A percentile compares a stretch with the other conserved stretches of the same genome.
phyloP scores from a whole-genome alignment of 2,329 filamentous ascomycete genomes.

The Ceratocystis smalleyi region DNA sequence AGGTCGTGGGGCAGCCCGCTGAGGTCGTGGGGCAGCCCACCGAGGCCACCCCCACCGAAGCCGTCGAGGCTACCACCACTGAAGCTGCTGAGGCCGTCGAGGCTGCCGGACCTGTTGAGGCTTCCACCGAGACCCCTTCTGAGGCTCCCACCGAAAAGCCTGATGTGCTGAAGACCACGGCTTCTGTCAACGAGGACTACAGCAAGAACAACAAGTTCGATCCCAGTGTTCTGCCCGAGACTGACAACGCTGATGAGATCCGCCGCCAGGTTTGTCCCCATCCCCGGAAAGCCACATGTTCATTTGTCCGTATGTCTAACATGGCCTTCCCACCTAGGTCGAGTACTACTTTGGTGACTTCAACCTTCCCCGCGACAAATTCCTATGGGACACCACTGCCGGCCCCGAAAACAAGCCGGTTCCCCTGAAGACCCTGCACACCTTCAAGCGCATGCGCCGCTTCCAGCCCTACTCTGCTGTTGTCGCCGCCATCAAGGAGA shows the following conservation, averaged over 20 bases:
- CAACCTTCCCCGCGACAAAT: conserved; percentile 79
- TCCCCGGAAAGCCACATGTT: background rate
- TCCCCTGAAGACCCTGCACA: conserved; percentile 58
- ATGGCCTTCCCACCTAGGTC: conserved; percentile 38
- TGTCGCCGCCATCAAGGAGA: conserved; percentile 67
- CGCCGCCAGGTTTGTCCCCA: conserved; percentile 54
- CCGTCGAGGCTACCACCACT: conserved; percentile 18
- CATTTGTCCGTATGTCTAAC: conserved; percentile 2
- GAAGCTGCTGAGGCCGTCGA: conserved; percentile 9
- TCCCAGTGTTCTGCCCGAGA: conserved; percentile 49
- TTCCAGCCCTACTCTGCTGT: conserved; percentile 81
- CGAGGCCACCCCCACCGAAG: conserved; percentile 21
- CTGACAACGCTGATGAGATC: conserved; percentile 64
- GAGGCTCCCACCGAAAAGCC: conserved; percentile 21
- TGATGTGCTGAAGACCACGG: conserved; percentile 33
- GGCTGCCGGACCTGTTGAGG: conserved; percentile 8
- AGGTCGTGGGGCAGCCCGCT: conserved; percentile 19
- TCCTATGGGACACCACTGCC: conserved; percentile 62
- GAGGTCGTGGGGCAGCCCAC: conserved; percentile 20
- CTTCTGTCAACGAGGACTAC: conserved; percentile 26
- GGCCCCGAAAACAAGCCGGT: conserved; percentile 72
- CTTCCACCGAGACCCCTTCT: conserved; percentile 16
- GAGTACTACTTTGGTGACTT: conserved; percentile 93
- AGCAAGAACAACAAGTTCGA: conserved; percentile 55
- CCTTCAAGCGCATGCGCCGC: conserved; percentile 88